Percentiles rank a stretch among this genome's conserved stretches.
Conservation (phyloP, 345 rosid species). For the Arabidopsis suecica region DNA sequence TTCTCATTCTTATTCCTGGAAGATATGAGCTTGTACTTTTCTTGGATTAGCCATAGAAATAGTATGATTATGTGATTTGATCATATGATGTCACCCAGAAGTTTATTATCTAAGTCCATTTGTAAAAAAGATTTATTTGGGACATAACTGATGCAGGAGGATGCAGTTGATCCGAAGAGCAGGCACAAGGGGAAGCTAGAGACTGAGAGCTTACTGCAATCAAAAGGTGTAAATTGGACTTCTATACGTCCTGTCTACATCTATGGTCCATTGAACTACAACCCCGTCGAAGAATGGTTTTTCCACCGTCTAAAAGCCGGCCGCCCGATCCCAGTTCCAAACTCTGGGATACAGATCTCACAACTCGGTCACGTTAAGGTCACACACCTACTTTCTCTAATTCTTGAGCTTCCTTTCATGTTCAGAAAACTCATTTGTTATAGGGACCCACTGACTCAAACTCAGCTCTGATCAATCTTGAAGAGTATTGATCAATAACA, state of each 20-base stretch:
- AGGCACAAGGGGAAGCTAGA: slow-evolving; percentile 98
- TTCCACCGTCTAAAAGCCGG: slow-evolving; percentile 94
- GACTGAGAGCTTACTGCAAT: slow-evolving; percentile 69
- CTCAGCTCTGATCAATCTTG: slow-evolving; percentile 2
- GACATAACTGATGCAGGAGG: slow-evolving; percentile 52
- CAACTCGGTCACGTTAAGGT: slow-evolving; percentile 99
- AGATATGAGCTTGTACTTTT: neutral
- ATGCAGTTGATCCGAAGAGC: slow-evolving; percentile 97
- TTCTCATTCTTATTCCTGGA: slow-evolving; percentile 6
- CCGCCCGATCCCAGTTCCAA: slow-evolving; percentile 90
- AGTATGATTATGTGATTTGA: neutral
- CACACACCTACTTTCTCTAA: slow-evolving; percentile 31
- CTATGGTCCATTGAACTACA: slow-evolving; percentile 96
- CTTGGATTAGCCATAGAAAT: neutral
- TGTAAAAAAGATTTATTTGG: slow-evolving; percentile 13
- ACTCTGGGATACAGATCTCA: slow-evolving; percentile 80
- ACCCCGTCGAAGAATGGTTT: slow-evolving; percentile 99
- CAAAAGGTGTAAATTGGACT: slow-evolving; percentile 89
- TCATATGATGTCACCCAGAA: slow-evolving; percentile 26
- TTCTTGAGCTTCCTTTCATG: neutral
- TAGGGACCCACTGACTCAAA: neutral
- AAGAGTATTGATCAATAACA: slow-evolving; percentile 22
- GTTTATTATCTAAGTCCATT: neutral
- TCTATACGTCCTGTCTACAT: slow-evolving; percentile 94
- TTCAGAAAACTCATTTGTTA: slow-evolving; percentile 9